A percentile compares a stretch with the other conserved stretches of the same genome.
These are phyloP conservation scores for Filobasidium floriforme DNA, from an alignment of 768 basidiomycete genomes.

Conservation along the genomic window DNA sequence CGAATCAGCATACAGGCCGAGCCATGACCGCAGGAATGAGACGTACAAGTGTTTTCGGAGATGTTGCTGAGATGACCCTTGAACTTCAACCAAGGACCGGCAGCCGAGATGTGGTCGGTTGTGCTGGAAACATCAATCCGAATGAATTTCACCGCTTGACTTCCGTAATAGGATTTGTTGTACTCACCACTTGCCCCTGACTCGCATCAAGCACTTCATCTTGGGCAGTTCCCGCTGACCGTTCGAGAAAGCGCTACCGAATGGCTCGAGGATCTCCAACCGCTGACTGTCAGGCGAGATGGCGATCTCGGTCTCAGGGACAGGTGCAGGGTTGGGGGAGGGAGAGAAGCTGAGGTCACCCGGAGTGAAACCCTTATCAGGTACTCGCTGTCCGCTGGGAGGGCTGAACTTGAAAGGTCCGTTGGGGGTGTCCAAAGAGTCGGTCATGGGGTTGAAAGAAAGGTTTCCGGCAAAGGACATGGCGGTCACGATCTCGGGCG, in stretches of 20 bases:
- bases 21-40: constrained; percentile 6
- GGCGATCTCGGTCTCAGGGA: constrained; percentile 65
- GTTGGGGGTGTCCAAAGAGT: constrained; percentile 57
- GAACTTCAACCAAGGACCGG: constrained; percentile 97
- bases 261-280: constrained; percentile 78
- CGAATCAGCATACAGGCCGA: constrained; percentile 7
- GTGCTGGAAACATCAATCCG: constrained; percentile 48
- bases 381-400: constrained; percentile 77
- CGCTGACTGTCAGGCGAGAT: constrained; percentile 74
- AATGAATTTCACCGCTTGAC: neutral
- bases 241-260: constrained; percentile 61
- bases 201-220: constrained; percentile 77
- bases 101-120: constrained; percentile 96
- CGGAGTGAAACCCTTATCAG: constrained; percentile 68
- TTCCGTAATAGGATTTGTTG: neutral
- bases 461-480: constrained; percentile 93
- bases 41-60: constrained; percentile 84
- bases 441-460: constrained; percentile 85
- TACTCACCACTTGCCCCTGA: constrained; percentile 77
- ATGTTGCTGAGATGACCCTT: constrained; percentile 93
- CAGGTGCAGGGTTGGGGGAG: constrained; percentile 61
- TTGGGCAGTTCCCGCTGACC: constrained; percentile 64
- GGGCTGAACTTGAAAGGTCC: constrained; percentile 80
- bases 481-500: constrained; percentile 92
- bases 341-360: constrained; percentile 71